Evolutionary conservation across 257 asterid species (phyloP), one percentile per base, ranked within the genome.

Genomic region (Fraxinus anomala): DNA sequence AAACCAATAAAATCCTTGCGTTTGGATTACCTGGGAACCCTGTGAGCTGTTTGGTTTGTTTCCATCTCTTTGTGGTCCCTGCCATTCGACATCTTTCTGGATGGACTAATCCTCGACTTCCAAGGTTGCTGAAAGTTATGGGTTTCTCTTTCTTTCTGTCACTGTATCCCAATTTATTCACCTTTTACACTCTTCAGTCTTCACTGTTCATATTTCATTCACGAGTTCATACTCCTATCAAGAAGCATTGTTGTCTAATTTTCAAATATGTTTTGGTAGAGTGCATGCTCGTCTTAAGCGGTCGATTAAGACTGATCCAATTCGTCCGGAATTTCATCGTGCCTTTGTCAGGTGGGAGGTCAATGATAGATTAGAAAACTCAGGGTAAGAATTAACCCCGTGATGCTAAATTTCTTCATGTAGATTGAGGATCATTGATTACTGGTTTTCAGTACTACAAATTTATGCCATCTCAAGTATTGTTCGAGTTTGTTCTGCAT

Each of bases 1-100:
- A 82, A 67, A 79, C 69, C 33, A 83, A 80, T 34, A 92, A 89
- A 87, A 86, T 95, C 85, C 96, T 95, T 83, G 98, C 98, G 68
- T 93, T 93, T 83, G 99, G 99, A 68, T 89, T 95, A 75, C 99
- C 99, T 82, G 99, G 99, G 86, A 95, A 95, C 80, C 97, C 99
- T 67, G 99, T 91, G 82, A 90, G 99, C 92, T 89, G 96, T 90
- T 85, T 93, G 81, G 98, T 93, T 81, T 87, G 97, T 88, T 93
- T 91, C 92, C 88, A 95, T 89, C 88, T 95, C 79, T 95, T 95
- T 84, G 95, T 95, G 86, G 89, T 89, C 80, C 98, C 98, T n/a
- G 82, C 96, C 42, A 89, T 95, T 84, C 92, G 97, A 63, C 87
- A 74, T 79, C 91, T 95, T 84, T 91, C 96, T 76, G 99, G 99